Conservation (phyloP, 371 early-diverging fungal species). For the Lichtheimia ramosa region DNA sequence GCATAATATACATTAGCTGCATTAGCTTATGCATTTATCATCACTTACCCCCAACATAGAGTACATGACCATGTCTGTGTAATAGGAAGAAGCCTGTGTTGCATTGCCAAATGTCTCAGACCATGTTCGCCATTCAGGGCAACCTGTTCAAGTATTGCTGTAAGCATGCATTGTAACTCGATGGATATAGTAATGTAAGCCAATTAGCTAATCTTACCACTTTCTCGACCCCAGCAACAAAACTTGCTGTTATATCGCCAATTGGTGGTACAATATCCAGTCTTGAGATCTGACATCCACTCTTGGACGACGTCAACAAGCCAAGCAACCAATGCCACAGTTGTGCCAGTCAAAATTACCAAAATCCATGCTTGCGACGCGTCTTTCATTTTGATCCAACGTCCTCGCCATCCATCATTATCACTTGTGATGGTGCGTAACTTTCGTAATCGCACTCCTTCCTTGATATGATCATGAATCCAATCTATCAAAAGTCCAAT, state of each 20-base stretch:
- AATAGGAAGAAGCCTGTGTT: too few species aligned
- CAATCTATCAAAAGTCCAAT: conserved; percentile 62
- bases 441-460: conserved; percentile 73
- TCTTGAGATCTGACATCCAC: conserved; percentile 77
- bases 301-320: conserved; percentile 79
- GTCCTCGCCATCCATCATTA: conserved; percentile 55
- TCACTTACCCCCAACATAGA: too few species aligned
- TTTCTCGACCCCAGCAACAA: conserved; percentile 83
- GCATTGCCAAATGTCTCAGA: too few species aligned
- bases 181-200: too few species aligned
- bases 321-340: conserved; percentile 78
- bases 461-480: conserved; percentile 91
- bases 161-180: too few species aligned
- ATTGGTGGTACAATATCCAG: conserved; percentile 82
- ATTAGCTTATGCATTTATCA: too few species aligned
- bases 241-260: conserved; percentile 85
- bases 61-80: too few species aligned
- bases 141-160: too few species aligned
- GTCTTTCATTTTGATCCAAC: conserved; percentile 64
- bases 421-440: conserved; percentile 44
- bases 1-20: too few species aligned
- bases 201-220: conserved; percentile 16
- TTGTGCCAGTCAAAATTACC: conserved; percentile 62
- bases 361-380: conserved; percentile 88
- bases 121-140: too few species aligned